Base-by-base conservation (phyloP, 2,329 filamentous ascomycete genomes). In the Mycosphaerella sp. region DNA sequence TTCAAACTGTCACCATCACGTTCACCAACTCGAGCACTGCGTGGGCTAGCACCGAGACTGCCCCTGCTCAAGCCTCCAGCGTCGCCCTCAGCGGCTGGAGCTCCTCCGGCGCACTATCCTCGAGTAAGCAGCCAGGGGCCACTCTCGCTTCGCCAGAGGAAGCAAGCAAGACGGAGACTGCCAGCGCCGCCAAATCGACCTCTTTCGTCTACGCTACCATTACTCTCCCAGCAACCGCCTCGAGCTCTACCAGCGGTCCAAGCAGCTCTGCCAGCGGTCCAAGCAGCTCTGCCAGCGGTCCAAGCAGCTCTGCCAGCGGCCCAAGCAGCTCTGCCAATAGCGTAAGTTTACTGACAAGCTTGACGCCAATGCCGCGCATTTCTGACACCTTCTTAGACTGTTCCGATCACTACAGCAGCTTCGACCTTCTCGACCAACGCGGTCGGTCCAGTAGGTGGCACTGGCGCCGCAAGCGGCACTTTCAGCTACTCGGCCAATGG, bases 401-500 rank as follows among this genome's bases (percentile, higher is more conserved):
- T 44, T 23, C n/a, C 40, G 32, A 29, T 26, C 45, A 39, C 31
- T 36, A 10, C 31, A 42, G 34, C 29, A 21, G 36, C 36, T 36
- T 41, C 43, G 4, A 10, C 31, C 11, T 31, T 47, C 50, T 53
- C 51, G n/a, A 47, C 44, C 34, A 53, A 46, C 38, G 26, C 26
- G 11, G 45, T 48, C 29, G 38, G 44, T 26, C 34, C 44, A 8
- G 17, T 53, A 7, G 26, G 26, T 29, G 26, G 26, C 45, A 48
- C 45, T 36, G 46, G 17, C 29, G 36, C 43, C n/a, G 45, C 34
- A 17, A 48, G 34, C 49, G 26, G 34, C 34, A 45, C 43, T 48
- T 47, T 39, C 32, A 53, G 12, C 12, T 36, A 36, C 21, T 39
- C 38, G 14, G 41, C 45, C 48, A 56, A 53, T 44, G 49, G 49